Evolutionary conservation across 2,329 filamentous ascomycete genomes (phyloP).

Genomic region (Calonectria fujianensis): DNA sequence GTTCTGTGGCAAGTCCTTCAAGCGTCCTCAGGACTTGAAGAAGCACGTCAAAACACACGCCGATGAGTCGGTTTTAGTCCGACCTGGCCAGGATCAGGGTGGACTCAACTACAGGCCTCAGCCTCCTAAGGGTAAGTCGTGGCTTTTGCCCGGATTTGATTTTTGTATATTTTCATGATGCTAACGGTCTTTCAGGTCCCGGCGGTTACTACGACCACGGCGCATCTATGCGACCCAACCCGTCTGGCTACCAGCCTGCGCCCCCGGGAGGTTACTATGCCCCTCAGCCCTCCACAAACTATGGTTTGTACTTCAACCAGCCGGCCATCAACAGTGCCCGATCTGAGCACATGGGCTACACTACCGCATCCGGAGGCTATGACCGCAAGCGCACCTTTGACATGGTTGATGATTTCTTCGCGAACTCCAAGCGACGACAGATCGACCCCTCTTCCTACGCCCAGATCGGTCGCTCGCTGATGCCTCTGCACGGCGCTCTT

Average conservation of each 20-base stretch:
- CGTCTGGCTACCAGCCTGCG: conserved; percentile 72
- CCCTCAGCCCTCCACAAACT: conserved; percentile 72
- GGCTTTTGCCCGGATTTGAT: conserved; percentile 37
- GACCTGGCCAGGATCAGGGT: conserved; percentile 71
- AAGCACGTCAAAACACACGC: conserved; percentile 99
- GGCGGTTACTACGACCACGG: conserved; percentile 79
- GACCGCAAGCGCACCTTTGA: conserved; percentile 90
- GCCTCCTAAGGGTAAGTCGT: conserved; percentile 70
- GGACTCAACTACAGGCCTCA: conserved; percentile 74
- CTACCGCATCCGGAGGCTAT: conserved; percentile 73
- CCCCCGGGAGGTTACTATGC: conserved; percentile 74
- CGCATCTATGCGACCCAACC: conserved; percentile 76
- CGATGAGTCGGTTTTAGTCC: conserved; percentile 88
- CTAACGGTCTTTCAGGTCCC: conserved; percentile 69
- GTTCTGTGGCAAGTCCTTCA: conserved; percentile 99
- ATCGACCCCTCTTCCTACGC: conserved; percentile 93
- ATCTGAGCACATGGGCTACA: conserved; percentile 79
- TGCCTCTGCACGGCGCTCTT: conserved; percentile 85
- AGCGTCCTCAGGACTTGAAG: conserved; percentile 98
- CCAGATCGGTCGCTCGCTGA: conserved; percentile 91
- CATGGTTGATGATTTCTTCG: conserved; percentile 94
- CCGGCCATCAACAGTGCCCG: conserved; percentile 73
- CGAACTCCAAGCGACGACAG: conserved; percentile 91
- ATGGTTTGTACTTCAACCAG: conserved; percentile 88
- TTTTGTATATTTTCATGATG: conserved; percentile 52